Evolutionary conservation across 805 yeast species (phyloP).

Genomic region (Spathaspora sp.): DNA sequence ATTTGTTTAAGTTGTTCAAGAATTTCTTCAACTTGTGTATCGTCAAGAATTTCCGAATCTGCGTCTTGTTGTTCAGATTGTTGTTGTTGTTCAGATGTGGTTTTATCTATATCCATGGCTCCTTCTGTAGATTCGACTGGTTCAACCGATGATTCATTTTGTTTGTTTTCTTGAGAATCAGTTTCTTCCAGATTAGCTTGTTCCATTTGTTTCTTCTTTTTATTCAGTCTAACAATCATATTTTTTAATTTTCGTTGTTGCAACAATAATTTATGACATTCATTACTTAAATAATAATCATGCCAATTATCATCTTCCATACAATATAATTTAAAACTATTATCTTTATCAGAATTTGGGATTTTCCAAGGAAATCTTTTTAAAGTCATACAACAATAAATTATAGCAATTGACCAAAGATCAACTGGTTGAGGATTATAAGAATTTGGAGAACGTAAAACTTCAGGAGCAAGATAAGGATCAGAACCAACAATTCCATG

Average conservation of each 20-base stretch:
- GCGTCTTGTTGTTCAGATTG: background rate
- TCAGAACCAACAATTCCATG: constrained; percentile 84
- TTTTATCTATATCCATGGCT: constrained; percentile 1
- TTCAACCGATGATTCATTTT: constrained; percentile 13
- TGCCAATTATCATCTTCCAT: constrained; percentile 77
- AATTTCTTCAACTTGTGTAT: constrained; percentile 29
- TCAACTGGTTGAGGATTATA: constrained; percentile 94
- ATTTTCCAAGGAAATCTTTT: constrained; percentile 95
- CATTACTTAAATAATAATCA: constrained; percentile 70
- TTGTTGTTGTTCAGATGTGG: background rate
- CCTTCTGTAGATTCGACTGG: constrained; percentile 12
- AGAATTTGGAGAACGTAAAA: constrained; percentile 51
- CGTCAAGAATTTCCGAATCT: constrained; percentile 24
- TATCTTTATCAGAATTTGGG: constrained; percentile 71
- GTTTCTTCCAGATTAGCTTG: constrained; percentile 8
- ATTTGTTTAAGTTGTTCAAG: constrained; percentile 32
- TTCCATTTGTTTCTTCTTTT: constrained; percentile 28
- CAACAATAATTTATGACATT: constrained; percentile 62
- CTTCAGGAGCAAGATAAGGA: constrained; percentile 91
- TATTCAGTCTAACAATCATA: constrained; percentile 38
- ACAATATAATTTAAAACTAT: constrained; percentile 79
- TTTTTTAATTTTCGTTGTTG: constrained; percentile 56
- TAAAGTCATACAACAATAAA: constrained; percentile 87
- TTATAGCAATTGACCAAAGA: constrained; percentile 89
- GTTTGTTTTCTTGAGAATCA: constrained; percentile 6